These are phyloP conservation scores for Endocalyx cinctus DNA, from an alignment of 2,329 filamentous ascomycete species.

Conservation along the genomic window DNA sequence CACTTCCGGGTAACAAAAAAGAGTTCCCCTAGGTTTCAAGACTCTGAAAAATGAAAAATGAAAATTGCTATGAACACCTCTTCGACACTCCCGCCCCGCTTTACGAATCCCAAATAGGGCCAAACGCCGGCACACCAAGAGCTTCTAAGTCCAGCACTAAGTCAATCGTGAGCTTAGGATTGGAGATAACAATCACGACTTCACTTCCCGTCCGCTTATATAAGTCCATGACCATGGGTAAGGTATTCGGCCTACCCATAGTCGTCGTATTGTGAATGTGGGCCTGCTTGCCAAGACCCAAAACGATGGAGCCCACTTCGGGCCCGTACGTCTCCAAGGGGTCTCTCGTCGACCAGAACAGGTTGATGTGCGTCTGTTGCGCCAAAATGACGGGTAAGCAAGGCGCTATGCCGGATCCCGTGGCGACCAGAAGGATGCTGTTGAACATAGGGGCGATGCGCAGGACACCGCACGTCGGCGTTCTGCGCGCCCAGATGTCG, in stretches of 20 bases:
- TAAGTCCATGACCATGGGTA: slow-evolving; percentile 20
- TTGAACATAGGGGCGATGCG: slow-evolving; percentile 54
- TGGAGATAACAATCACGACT: slow-evolving; percentile 31
- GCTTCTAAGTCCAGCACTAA: slow-evolving; percentile 27
- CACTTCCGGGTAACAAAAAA: too few species aligned
- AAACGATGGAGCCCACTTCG: slow-evolving; percentile 21
- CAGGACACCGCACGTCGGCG: slow-evolving; percentile 54
- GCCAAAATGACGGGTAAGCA: slow-evolving; percentile 54
- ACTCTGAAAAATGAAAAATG: too few species aligned
- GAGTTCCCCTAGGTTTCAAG: too few species aligned
- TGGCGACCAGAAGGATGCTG: slow-evolving; percentile 54
- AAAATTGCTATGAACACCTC: too few species aligned
- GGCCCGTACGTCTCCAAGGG: slow-evolving; percentile 30
- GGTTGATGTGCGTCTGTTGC: slow-evolving; percentile 21
- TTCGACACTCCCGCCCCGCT: too few species aligned
- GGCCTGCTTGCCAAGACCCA: slow-evolving; percentile 24
- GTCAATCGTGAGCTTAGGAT: slow-evolving; percentile 25
- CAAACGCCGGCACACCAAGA: slow-evolving; percentile 28
- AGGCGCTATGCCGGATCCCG: slow-evolving; percentile 60
- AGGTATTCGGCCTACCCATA: slow-evolving; percentile 26
- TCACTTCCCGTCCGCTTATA: slow-evolving; percentile 24
- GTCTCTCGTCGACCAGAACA: slow-evolving; percentile 30
- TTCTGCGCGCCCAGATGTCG: slow-evolving; percentile 5
- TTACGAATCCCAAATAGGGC: slow-evolving; percentile 31
- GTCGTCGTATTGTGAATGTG: slow-evolving; percentile 27